Base-by-base conservation (phyloP, 177 flowering plant species). In the Vitis hybrid region DNA sequence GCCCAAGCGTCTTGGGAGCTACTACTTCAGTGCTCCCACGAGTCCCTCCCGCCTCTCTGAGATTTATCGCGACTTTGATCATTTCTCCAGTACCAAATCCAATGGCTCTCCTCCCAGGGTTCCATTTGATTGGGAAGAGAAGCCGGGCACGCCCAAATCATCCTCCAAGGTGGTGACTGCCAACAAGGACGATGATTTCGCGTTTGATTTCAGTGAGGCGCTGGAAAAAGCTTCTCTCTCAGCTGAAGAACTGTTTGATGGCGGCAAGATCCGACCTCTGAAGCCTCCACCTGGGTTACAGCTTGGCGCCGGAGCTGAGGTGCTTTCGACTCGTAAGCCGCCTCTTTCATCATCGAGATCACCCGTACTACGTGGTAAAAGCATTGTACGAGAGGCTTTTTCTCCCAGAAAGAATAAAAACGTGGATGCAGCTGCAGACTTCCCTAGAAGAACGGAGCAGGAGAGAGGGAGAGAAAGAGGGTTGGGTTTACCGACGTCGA, bases 171-270 rank as follows among this genome's bases (percentile, higher is more conserved):
- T 13, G 11, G 12, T 13, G 11, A 26, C 11, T 11, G 18, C 56
- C 30, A 48, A 13, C 39, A 58, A 5, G 1, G 66, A 17, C 2
- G 72, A 78, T 11, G 88, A 87, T 26, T 91, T 88, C 58, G 91
- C 85, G 14, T 89, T 89, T 49, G 83, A 80, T 74, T 74, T 91
- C 70, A 75, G 83, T 61, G 77, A 59, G 55, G 82, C 78, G 11
- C 32, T 75, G 45, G 85, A 83, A 50, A 74, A 34, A 19, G 8
- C 75, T 1, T 75, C 84, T 2, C 74, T 80, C 1, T 57, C 84
- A 0, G 91, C 92, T 6, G 93, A 88, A 3, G 92, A 89, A 60
- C 82, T 89, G 39, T 89, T 88, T 67, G 86, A 89, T 15, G 84
- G 80, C 1, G 97, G 97, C 12, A 82, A 77, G 63, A 89, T 91